Evolutionary conservation across 139 green algal species (phyloP).

Genomic region (Gonium pectorale): DNA sequence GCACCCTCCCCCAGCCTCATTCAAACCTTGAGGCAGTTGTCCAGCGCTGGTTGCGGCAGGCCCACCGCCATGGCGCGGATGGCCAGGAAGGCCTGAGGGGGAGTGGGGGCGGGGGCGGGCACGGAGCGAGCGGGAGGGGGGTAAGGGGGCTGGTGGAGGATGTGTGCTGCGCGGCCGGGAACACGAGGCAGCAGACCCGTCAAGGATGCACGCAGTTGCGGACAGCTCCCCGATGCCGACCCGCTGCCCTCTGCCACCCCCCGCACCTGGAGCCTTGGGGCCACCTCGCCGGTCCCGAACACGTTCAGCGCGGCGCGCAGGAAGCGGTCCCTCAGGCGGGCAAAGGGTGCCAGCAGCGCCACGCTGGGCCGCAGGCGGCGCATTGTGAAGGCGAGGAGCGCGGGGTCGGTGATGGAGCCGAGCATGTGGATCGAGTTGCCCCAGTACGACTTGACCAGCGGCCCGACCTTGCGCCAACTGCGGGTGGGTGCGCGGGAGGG

Average conservation of each 20-base stretch:
- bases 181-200: too few relatives aligned
- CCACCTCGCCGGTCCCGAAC: conserved; percentile 77
- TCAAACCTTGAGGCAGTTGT: conserved; percentile 76
- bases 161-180: too few relatives aligned
- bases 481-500: not conserved
- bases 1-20: too few relatives aligned
- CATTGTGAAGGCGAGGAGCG: conserved; percentile 85
- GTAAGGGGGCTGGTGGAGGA: too few relatives aligned
- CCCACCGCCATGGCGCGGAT: conserved; percentile 82
- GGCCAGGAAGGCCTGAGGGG: conserved; percentile 81
- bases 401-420: conserved; percentile 72
- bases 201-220: too few relatives aligned
- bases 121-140: not conserved
- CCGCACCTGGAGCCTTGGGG: conserved; percentile 74
- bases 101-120: not conserved
- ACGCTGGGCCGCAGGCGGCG: conserved; percentile 46
- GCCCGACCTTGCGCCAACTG: conserved; percentile 76
- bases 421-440: conserved; percentile 96
- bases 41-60: conserved; percentile 74
- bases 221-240: too few relatives aligned
- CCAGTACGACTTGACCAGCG: conserved; percentile 90
- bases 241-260: not conserved
- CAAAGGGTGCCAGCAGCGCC: conserved; percentile 77
- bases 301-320: conserved; percentile 80
- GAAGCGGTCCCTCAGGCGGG: conserved; percentile 78